Evolutionary conservation across 305 asterid genomes (phyloP), one percentile per base, ranked within the genome.

Genomic region (Fraxinus sp.): DNA sequence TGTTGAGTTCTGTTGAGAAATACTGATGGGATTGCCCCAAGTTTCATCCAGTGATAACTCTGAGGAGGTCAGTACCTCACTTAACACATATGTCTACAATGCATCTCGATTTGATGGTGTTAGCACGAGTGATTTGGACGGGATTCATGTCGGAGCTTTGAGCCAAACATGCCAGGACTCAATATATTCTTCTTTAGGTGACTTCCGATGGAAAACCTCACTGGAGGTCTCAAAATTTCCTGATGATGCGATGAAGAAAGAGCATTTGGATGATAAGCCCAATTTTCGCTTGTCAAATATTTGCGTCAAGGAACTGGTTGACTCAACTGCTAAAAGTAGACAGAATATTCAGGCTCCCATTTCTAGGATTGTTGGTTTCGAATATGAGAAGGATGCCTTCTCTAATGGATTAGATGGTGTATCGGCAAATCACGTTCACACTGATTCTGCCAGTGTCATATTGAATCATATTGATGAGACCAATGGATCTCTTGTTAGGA

Each of bases 1-100:
- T 68, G 55, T 62, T 80, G 33, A 70, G 59, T 24, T 49, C 39
- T 70, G 52, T 77, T 80, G 73, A 26, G 43, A 64, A 83, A 37
- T n/a, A 46, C 66, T 43, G 76, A 93, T 93, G 97, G 95, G 97
- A 62, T 86, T 93, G 82, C 92, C 92, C 70, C 94, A 90, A 81
- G 87, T 85, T 84, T 83, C 91, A 73, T 84, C 88, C 30, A 80
- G 77, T 78, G 92, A 88, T 82, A 80, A 87, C 33, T 85, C 94
- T 70, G 90, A 89, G 20, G 85, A 57, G 73, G 89, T 74, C 74
- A 66, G 85, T 57, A 46, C 83, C 68, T 85, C 90, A 68, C 55
- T 85, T 20, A 86, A 86, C 83, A 46, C 90, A 75, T 79, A 79
- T 83, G 85, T 81, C 66, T 84, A 83, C 73, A 74, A 84, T 37